phyloP scores from a whole-genome alignment of 2,329 filamentous ascomycete genomes.

The Curvularia sp. region DNA sequence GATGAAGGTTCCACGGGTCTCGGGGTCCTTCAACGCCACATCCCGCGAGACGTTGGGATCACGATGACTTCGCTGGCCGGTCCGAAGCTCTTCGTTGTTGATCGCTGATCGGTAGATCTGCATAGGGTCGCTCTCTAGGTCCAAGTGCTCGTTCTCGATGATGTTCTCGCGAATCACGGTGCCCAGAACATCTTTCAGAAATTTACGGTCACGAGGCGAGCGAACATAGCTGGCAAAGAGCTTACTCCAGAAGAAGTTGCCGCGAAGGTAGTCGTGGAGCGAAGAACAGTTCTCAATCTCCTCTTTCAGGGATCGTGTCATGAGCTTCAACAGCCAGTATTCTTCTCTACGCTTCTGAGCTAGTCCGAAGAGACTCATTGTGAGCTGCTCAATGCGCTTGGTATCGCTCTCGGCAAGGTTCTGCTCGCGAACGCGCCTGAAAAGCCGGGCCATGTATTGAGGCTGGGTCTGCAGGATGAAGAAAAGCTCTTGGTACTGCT shows the following conservation, averaged over 20 bases:
- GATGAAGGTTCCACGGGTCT: conserved; percentile 91
- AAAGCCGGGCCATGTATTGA: conserved; percentile 88
- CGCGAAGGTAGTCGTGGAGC: conserved; percentile 84
- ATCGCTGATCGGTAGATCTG: conserved; percentile 96
- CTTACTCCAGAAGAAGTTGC: conserved; percentile 92
- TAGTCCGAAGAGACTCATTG: conserved; percentile 97
- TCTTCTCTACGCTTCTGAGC: conserved; percentile 96
- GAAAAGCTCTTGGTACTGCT: conserved; percentile 96
- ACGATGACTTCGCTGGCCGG: conserved; percentile 80
- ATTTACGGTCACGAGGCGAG: conserved; percentile 90
- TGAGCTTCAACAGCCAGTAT: conserved; percentile 91
- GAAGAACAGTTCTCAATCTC: conserved; percentile 77
- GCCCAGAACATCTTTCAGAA: conserved; percentile 83
- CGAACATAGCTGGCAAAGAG: conserved; percentile 86
- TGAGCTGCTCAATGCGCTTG: conserved; percentile 88
- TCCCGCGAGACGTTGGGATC: conserved; percentile 87
- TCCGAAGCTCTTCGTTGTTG: conserved; percentile 95
- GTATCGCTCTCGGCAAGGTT: conserved; percentile 89
- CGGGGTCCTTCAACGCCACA: conserved; percentile 91
- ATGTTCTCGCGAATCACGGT: conserved; percentile 89
- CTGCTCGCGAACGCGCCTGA: conserved; percentile 81
- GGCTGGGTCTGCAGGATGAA: conserved; percentile 97
- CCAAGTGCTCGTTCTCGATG: conserved; percentile 86
- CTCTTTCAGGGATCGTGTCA: conserved; percentile 81
- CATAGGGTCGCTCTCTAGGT: conserved; percentile 95